Conservation (phyloP, 352 stramenopile genomes). For the Pythium periplocum region DNA sequence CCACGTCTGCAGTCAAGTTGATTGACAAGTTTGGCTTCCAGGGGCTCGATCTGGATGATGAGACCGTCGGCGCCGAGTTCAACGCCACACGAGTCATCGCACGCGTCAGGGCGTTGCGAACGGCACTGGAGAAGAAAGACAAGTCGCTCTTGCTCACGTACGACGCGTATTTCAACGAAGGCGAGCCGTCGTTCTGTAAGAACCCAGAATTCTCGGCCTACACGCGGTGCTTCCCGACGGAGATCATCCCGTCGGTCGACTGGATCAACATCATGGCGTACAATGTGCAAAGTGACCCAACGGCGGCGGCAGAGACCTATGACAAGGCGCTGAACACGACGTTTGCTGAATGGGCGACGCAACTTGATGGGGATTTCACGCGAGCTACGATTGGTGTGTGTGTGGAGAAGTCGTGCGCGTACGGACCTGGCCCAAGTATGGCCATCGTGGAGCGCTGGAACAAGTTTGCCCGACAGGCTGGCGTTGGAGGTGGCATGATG, state of each 20-base stretch:
- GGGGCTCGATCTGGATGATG: conserved; percentile 71
- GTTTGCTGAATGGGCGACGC: conserved; percentile 43
- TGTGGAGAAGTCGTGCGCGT: conserved; percentile 41
- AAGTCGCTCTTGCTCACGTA: conserved; percentile 53
- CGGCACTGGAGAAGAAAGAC: conserved; percentile 27
- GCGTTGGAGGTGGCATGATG: conserved; percentile 61
- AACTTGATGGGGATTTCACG: conserved; percentile 40
- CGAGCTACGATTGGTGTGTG: conserved; percentile 59
- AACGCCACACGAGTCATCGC: conserved; percentile 37
- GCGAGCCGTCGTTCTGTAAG: conserved; percentile 23
- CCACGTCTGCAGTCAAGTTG: conserved; percentile 36
- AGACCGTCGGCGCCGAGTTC: conserved; percentile 59
- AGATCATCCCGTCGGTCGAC: conserved; percentile 48
- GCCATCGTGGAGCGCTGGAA: conserved; percentile 51
- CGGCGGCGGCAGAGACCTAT: conserved; percentile 42
- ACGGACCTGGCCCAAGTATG: conserved; percentile 52
- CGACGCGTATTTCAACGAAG: conserved; percentile 65
- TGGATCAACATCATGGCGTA: conserved; percentile 86
- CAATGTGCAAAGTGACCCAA: conserved; percentile 52
- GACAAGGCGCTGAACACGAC: conserved; percentile 41
- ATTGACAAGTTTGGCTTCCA: conserved; percentile 65
- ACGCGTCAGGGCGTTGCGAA: conserved; percentile 42
- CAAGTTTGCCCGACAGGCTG: conserved; percentile 25
- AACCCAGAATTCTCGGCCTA: conserved; percentile 28
- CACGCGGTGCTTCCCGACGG: conserved; percentile 53